A percentile compares a stretch with the other conserved stretches of the same genome.
phyloP scores from a whole-genome alignment of 345 rosid species.

The Citrus medica region DNA sequence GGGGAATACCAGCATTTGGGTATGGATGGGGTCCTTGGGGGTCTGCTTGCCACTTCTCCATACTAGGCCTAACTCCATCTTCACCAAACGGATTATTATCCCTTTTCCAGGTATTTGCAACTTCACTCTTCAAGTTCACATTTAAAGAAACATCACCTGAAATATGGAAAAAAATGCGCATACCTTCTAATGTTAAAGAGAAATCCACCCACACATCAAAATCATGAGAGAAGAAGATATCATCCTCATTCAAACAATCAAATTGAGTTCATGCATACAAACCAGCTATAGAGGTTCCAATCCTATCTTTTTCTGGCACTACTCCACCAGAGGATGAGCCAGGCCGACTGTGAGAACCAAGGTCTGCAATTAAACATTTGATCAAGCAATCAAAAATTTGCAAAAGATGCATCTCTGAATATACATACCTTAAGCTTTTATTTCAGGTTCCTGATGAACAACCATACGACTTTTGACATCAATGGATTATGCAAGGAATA shows the following conservation, averaged over 20 bases:
- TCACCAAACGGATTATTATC: slow-evolving; percentile 52
- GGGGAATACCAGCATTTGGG: slow-evolving; percentile 54
- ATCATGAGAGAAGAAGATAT: not conserved
- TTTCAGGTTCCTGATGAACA: not conserved
- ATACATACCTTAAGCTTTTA: not conserved
- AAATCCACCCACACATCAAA: not conserved
- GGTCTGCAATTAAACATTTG: slow-evolving; percentile 45
- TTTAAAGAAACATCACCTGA: slow-evolving; percentile 44
- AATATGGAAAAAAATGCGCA: slow-evolving; percentile 8
- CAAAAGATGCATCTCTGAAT: not conserved
- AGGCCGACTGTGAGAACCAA: slow-evolving; percentile 42
- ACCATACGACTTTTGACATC: not conserved
- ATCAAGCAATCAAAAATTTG: slow-evolving; percentile 7
- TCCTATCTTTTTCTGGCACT: slow-evolving; percentile 37
- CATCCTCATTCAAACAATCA: not conserved
- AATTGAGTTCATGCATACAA: slow-evolving; percentile 20
- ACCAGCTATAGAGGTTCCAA: slow-evolving; percentile 45
- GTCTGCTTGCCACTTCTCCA: slow-evolving; percentile 72
- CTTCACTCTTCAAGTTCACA: slow-evolving; percentile 36
- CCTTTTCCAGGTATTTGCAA: slow-evolving; percentile 62
- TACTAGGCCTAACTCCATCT: slow-evolving; percentile 49
- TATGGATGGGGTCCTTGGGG: slow-evolving; percentile 56
- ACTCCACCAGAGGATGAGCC: slow-evolving; percentile 53
- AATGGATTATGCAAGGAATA: not conserved
- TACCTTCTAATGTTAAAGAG: not conserved